Percentiles rank a stretch among this genome's conserved stretches.
These are phyloP conservation scores for Knufia petricola DNA, from an alignment of 2,329 filamentous ascomycete species.

Conservation along the genomic window DNA sequence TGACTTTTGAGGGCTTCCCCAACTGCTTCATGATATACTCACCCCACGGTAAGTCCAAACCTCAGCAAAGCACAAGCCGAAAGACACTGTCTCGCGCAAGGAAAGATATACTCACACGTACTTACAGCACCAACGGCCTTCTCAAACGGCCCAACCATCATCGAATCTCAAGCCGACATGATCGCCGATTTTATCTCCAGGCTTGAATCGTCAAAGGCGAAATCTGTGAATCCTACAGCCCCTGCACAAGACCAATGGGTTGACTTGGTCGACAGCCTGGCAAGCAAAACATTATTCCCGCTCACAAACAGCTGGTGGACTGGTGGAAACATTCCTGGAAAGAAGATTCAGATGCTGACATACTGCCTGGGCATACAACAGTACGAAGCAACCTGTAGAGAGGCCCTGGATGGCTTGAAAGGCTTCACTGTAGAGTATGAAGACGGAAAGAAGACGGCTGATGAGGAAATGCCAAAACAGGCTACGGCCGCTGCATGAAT, in stretches of 20 bases:
- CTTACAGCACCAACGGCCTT: slow-evolving; percentile 21
- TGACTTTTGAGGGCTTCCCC: slow-evolving; percentile 34
- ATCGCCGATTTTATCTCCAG: slow-evolving; percentile 40
- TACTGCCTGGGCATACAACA: slow-evolving; percentile 14
- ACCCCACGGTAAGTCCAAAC: slow-evolving; percentile 35
- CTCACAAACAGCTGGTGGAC: slow-evolving; percentile 46
- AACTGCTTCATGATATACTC: slow-evolving; percentile 47
- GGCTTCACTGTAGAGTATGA: slow-evolving; percentile 19
- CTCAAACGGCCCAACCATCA: slow-evolving; percentile 36
- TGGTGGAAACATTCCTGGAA: slow-evolving; percentile 47
- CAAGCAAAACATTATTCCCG: slow-evolving; percentile 41
- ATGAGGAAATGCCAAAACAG: not conserved
- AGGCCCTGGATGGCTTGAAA: slow-evolving; percentile 12
- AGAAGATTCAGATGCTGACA: slow-evolving; percentile 25
- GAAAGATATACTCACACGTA: not conserved
- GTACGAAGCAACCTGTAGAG: slow-evolving; percentile 12
- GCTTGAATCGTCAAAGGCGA: slow-evolving; percentile 37
- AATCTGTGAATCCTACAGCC: slow-evolving; percentile 41
- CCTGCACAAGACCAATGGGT: slow-evolving; percentile 44
- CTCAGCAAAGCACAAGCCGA: no score
- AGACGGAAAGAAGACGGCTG: not conserved
- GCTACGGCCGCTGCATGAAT: no score
- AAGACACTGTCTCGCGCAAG: no score
- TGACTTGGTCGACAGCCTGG: slow-evolving; percentile 38
- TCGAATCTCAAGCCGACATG: slow-evolving; percentile 41